These are phyloP conservation scores for Cyclotella atomus DNA, from an alignment of 108 stramenopile species.

Conservation along the genomic window DNA sequence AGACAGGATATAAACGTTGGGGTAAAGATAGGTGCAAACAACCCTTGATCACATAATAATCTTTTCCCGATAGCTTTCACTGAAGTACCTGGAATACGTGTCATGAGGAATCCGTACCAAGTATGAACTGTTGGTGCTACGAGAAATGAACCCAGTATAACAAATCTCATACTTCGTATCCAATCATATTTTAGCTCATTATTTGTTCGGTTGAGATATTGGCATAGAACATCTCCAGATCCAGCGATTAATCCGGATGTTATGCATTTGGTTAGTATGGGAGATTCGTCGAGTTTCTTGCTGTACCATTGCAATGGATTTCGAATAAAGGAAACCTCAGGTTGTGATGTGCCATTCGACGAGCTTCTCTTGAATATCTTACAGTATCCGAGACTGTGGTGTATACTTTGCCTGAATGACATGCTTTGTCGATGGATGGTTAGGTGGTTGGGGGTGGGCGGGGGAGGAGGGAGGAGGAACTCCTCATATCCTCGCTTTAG, in stretches of 20 bases:
- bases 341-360: background rate
- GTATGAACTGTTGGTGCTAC: slow-evolving; percentile 84
- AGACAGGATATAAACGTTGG: slow-evolving; percentile 68
- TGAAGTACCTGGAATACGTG: slow-evolving; percentile 57
- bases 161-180: slow-evolving; percentile 66
- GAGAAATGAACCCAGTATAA: slow-evolving; percentile 65
- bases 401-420: background rate
- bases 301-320: slow-evolving; percentile 66
- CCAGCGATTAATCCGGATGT: slow-evolving; percentile 76
- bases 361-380: background rate
- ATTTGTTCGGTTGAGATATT: slow-evolving; percentile 35
- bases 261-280: slow-evolving; percentile 76
- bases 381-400: background rate
- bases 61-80: slow-evolving; percentile 50
- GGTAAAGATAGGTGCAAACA: slow-evolving; percentile 73
- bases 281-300: slow-evolving; percentile 66
- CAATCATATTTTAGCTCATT: slow-evolving; percentile 35
- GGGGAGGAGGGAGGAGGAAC: too few relatives aligned
- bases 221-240: slow-evolving; percentile 75
- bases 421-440: background rate
- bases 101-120: slow-evolving; percentile 75
- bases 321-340: background rate
- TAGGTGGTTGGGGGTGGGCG: too few relatives aligned
- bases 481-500: too few relatives aligned
- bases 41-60: slow-evolving; percentile 71